Evolutionary conservation across 1,139 yeast genomes (phyloP), one percentile per base, ranked within the genome.

Genomic region (Blastobotrys proliferans): DNA sequence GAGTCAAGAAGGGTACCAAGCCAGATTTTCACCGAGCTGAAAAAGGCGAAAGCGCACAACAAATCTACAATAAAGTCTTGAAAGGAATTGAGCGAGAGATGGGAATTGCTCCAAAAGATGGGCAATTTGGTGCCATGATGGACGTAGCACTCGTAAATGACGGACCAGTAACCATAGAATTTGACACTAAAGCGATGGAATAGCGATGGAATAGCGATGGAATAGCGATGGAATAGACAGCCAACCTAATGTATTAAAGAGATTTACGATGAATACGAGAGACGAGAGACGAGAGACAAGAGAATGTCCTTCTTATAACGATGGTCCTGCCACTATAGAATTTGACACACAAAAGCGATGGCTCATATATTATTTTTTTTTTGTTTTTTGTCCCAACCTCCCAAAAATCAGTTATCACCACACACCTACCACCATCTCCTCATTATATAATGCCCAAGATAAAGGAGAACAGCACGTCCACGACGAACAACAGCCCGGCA

Each of bases 41-140:
- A 43, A 84, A 83, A 62, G 95, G 75, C 43, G 76, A 71, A n/a
- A 63, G 72, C 1, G 97, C 97, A 0, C 66, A 68, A 24, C 77
- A 69, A 13, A 64, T 87, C 44, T 92, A 88, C 59, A 74, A 81
- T n/a, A 57, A 61, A 35, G 84, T 88, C 45, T 64, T 86, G 48
- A 52, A 51, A 0, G 53, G 66, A 66, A 48, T 69, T 80, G 94
- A 90, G 0, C 69, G 57, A n/a, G 68, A 67, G 1, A 6, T 26
- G n/a, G 14, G 14, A 11, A 16, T 16, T 4, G 29, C 29, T 6
- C 14, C 13, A 4, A 76, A 72, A 0, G 96, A 87, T 56, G 98
- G 98, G 1, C 73, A 77, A 45, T 92, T 92, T 62, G 98, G 97
- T 0, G 97, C 94, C 6, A 85, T 90, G 95, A 92, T 92, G 98